These are phyloP conservation scores for Pseudopithomyces chartarum DNA, from an alignment of 2,329 filamentous ascomycete species.

Conservation along the genomic window DNA sequence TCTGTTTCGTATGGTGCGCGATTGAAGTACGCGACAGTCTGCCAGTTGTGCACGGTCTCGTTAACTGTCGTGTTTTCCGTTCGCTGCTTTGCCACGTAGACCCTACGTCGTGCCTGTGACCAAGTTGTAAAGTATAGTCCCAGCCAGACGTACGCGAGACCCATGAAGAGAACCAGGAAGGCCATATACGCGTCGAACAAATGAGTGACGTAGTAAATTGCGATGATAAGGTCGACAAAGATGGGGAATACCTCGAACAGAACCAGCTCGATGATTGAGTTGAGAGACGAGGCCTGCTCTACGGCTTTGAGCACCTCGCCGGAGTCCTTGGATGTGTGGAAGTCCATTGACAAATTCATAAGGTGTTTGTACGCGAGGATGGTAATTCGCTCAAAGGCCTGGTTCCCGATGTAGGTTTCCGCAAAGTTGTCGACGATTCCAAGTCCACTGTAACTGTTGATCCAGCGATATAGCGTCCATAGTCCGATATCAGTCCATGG, in stretches of 20 bases:
- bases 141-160: conserved; percentile 57
- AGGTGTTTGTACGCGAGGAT: conserved; percentile 69
- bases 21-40: conserved; percentile 65
- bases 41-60: conserved; percentile 65
- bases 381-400: conserved; percentile 62
- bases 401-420: conserved; percentile 62
- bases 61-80: conserved; percentile 60
- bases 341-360: conserved; percentile 72
- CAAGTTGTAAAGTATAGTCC: conserved; percentile 52
- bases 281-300: conserved; percentile 65
- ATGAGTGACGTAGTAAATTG: conserved; percentile 64
- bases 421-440: conserved; percentile 56
- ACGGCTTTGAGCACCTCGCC: conserved; percentile 69
- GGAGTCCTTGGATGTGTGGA: conserved; percentile 68
- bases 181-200: conserved; percentile 64
- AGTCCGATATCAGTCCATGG: conserved; percentile 60
- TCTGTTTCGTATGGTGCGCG: conserved; percentile 58
- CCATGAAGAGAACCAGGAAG: conserved; percentile 45
- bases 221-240: conserved; percentile 64
- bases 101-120: conserved; percentile 47
- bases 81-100: conserved; percentile 51
- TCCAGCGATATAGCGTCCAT: conserved; percentile 54
- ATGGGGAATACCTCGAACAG: conserved; percentile 67
- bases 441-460: conserved; percentile 59
- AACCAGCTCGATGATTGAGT: conserved; percentile 63